Evolutionary conservation across 805 yeast species (phyloP).

Genomic region (Yamadazyma sp.): DNA sequence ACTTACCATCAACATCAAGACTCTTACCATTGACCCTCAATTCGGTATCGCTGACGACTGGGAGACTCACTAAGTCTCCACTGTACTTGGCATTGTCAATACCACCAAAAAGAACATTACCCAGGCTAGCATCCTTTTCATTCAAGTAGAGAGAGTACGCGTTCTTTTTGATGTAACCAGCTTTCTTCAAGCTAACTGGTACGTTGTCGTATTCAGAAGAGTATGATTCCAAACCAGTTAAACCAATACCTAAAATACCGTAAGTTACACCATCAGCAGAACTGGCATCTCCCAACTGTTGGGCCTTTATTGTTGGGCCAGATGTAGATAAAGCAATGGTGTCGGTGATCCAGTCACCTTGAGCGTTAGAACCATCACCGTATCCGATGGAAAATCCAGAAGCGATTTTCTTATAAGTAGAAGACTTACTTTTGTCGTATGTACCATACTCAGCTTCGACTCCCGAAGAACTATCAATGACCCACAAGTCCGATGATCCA

Average conservation of each 20-base stretch:
- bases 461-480: conserved; percentile 11
- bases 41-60: conserved; percentile 26
- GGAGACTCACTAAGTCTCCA: conserved; percentile 20
- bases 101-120: conserved; percentile 35
- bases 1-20: conserved; percentile 21
- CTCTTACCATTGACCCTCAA: conserved; percentile 48
- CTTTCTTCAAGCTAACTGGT: conserved; percentile 32
- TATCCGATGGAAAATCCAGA: conserved; percentile 41
- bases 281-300: conserved; percentile 20
- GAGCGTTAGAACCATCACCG: conserved; percentile 48
- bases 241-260: conserved; percentile 24
- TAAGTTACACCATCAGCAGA: conserved; percentile 1
- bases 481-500: conserved; percentile 34
- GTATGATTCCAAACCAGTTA: conserved; percentile 12
- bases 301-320: conserved; percentile 13
- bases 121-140: conserved; percentile 19
- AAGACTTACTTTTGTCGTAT: conserved; percentile 33
- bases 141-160: conserved; percentile 42
- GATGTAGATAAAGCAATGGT: conserved; percentile 13
- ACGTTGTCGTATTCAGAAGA: conserved; percentile 29
- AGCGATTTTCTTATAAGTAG: conserved; percentile 31
- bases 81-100: conserved; percentile 27
- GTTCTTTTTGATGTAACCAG: conserved; percentile 33
- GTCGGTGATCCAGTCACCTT: conserved; percentile 20
- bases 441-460: conserved; percentile 30